These are phyloP conservation scores for Daphne laureola DNA, from an alignment of 441 rosid genomes.

Conservation along the genomic window DNA sequence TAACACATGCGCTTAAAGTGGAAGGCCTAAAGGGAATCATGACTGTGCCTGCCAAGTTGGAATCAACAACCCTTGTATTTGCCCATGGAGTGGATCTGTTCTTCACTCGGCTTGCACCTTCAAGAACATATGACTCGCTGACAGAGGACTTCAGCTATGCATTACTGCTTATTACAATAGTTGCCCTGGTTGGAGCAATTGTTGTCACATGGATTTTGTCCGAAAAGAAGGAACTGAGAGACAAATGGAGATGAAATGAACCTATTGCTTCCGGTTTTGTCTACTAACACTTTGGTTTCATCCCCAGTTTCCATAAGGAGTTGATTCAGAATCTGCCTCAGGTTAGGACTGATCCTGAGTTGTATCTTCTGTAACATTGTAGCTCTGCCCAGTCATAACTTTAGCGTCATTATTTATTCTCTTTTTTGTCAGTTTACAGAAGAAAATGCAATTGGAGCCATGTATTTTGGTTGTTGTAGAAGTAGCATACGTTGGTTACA, in stretches of 20 bases:
- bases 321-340: too few relatives aligned
- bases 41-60: constrained; percentile 88
- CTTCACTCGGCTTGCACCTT: constrained; percentile 89
- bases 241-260: constrained; percentile 75
- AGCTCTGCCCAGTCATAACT: too few relatives aligned
- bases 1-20: constrained; percentile 74
- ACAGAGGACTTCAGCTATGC: constrained; percentile 98
- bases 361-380: too few relatives aligned
- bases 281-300: constrained; percentile 5
- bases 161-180: constrained; percentile 79
- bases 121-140: constrained; percentile 97
- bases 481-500: too few relatives aligned
- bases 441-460: too few relatives aligned
- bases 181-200: constrained; percentile 79
- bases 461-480: too few relatives aligned
- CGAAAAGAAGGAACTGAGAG: constrained; percentile 86
- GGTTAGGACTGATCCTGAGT: too few relatives aligned
- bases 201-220: constrained; percentile 84
- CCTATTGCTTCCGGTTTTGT: constrained; percentile 2
- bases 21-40: constrained; percentile 82
- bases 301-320: too few relatives aligned
- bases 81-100: constrained; percentile 92
- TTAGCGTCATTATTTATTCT: too few relatives aligned
- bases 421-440: too few relatives aligned
- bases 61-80: constrained; percentile 87